phyloP scores from a whole-genome alignment of 805 yeast species.

The Candida alai region DNA sequence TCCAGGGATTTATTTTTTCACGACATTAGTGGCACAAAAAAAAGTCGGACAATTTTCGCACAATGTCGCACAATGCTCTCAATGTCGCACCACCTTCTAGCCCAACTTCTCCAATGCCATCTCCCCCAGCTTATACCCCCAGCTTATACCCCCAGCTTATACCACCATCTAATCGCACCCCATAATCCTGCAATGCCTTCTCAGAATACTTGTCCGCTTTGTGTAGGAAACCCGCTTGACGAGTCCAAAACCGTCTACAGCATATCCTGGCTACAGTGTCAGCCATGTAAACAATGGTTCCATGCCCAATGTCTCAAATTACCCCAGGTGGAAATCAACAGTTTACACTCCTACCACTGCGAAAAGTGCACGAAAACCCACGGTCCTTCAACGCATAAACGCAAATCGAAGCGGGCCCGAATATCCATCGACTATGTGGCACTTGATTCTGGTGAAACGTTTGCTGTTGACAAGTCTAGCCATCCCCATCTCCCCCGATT shows the following conservation, averaged over 20 bases:
- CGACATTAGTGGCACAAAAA: too few species aligned
- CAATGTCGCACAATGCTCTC: too few species aligned
- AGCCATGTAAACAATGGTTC: conserved; percentile 50
- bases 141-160: too few species aligned
- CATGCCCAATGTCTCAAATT: conserved; percentile 49
- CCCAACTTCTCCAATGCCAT: too few species aligned
- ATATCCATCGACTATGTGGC: conserved; percentile 74
- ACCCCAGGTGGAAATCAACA: conserved; percentile 27
- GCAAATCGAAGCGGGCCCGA: conserved; percentile 52
- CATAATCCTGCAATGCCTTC: conserved; percentile 14
- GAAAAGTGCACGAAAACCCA: conserved; percentile 35
- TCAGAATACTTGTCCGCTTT: conserved; percentile 20
- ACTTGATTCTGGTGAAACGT: conserved; percentile 65
- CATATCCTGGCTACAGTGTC: conserved; percentile 56
- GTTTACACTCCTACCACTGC: conserved; percentile 54
- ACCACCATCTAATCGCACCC: too few species aligned
- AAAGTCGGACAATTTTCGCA: too few species aligned
- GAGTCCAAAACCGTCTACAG: conserved; percentile 4
- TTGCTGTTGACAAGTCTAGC: conserved; percentile 41
- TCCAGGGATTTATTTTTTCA: too few species aligned
- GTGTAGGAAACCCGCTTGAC: conserved; percentile 16
- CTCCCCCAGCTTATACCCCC: too few species aligned
- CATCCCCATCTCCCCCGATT: conserved; percentile 50
- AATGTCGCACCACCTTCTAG: too few species aligned
- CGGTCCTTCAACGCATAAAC: conserved; percentile 49